Evolutionary conservation across 2,329 filamentous ascomycete species (phyloP).

Genomic region (Colletotrichum echinochloae): DNA sequence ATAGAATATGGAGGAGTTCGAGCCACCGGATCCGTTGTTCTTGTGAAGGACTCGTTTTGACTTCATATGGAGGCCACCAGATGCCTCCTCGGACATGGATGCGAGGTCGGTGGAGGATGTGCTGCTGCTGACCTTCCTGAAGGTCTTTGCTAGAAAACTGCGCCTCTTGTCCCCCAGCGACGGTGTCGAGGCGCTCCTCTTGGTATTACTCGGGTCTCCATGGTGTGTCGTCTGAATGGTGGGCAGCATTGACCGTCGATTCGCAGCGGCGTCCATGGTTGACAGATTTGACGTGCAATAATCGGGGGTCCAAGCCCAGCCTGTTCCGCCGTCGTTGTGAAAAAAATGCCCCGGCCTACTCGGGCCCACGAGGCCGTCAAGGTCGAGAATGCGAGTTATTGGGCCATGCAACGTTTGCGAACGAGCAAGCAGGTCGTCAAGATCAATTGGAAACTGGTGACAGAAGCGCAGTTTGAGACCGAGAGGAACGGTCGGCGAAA

Average conservation of each 20-base stretch:
- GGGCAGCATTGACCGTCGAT: conserved; percentile 38
- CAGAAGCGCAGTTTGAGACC: conserved; percentile 4
- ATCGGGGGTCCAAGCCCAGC: conserved; percentile 27
- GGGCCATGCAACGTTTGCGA: conserved; percentile 36
- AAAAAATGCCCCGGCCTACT: conserved; percentile 25
- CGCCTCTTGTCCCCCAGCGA: conserved; percentile 33
- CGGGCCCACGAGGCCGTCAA: conserved; percentile 38
- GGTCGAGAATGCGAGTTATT: conserved; percentile 38
- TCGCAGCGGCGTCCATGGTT: conserved; percentile 36
- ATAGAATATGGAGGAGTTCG: conserved; percentile 53
- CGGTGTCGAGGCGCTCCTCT: conserved; percentile 28
- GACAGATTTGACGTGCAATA: conserved; percentile 29
- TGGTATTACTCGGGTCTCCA: conserved; percentile 24
- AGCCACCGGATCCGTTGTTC: conserved; percentile 43
- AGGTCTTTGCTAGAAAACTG: conserved; percentile 41
- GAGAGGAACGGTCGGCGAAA: neutral
- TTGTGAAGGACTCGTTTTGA: conserved; percentile 50
- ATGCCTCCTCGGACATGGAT: conserved; percentile 25
- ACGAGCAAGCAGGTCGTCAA: conserved; percentile 18
- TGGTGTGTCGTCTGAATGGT: conserved; percentile 39
- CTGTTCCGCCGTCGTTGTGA: conserved; percentile 27
- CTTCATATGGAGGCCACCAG: conserved; percentile 19
- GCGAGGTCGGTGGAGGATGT: conserved; percentile 38
- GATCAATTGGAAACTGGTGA: conserved; percentile 13
- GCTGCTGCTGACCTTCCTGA: conserved; percentile 41